phyloP scores from a whole-genome alignment of 768 basidiomycete genomes.

The Paxillus involutus region DNA sequence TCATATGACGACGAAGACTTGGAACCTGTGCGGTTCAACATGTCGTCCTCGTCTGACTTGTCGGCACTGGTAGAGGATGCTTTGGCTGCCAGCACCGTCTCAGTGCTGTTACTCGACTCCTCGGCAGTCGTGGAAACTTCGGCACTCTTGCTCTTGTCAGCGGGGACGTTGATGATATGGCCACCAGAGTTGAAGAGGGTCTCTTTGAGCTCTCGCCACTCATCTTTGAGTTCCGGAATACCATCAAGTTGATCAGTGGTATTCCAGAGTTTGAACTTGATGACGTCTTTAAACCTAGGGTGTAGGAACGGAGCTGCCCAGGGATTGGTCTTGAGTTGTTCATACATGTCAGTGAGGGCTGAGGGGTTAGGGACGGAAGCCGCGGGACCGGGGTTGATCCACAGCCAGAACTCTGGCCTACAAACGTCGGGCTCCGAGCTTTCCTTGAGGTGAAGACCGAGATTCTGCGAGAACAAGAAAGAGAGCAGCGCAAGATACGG shows the following conservation, averaged over 20 bases:
- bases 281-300: conserved; percentile 85
- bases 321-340: conserved; percentile 76
- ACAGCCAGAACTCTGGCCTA: conserved; percentile 93
- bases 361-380: conserved; percentile 84
- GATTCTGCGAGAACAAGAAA: conserved; percentile 95
- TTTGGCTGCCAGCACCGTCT: conserved; percentile 14
- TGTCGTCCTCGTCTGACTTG: conserved; percentile 45
- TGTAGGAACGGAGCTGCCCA: conserved; percentile 97
- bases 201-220: conserved; percentile 77
- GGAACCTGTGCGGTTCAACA: conserved; percentile 84
- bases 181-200: conserved; percentile 90
- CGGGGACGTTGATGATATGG: conserved; percentile 64
- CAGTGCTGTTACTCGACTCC: conserved; percentile 24
- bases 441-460: conserved; percentile 71
- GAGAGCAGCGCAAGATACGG: conserved; percentile 94
- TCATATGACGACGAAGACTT: conserved; percentile 88
- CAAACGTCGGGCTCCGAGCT: conserved; percentile 49
- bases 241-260: conserved; percentile 96
- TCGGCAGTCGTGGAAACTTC: conserved; percentile 16
- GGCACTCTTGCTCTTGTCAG: conserved; percentile 37
- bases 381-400: conserved; percentile 99
- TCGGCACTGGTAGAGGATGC: conserved; percentile 22
- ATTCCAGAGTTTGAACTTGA: conserved; percentile 98
- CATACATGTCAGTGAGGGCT: conserved; percentile 81
- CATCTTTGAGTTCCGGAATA: conserved; percentile 82